Base-by-base conservation (phyloP, 257 asterid species). In the Solanum phureja region DNA sequence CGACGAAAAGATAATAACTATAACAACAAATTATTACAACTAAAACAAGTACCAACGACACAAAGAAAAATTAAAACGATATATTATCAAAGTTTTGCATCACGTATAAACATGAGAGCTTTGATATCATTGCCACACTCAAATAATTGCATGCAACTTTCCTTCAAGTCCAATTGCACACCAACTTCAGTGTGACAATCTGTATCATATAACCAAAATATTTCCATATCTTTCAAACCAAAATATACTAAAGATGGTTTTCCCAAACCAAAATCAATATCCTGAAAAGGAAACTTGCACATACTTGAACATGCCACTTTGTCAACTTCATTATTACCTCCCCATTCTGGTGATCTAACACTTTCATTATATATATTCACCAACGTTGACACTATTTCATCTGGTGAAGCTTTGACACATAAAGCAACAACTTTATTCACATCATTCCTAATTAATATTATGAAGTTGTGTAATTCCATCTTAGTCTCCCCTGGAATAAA, bases 211-310 rank as follows among this genome's bases (percentile, higher is more conserved):
- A 69, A 69, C 40, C 40, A 69, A 69, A 69, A 69, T 37, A 69
- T 7, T 14, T 29, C 23, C 11, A 8, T 71, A 31, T 71, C 40
- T 31, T 71, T 71, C 42, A 31, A 14, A 11, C 77, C 40, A 31
- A 71, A 71, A 13, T 31, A 71, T 4, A 13, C 1, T 2, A 69
- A 52, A 1, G 76, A 35, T 9, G 87, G 87, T 44, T 87, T 87
- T 0, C 89, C 89, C 84, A 82, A 87, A 33, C 87, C 89, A 84
- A 82, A 82, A 83, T 82, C 83, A 24, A 9, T n/a, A 27, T 66
- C 87, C 7, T 72, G 84, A 40, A 87, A 0, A 27, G 87, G 83
- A 18, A 87, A 87, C 49, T 71, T 81, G 73, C 89, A 31, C 8
- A 71, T 0, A 68, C 89, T 82, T 34, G 73, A 11, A 19, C 66